Evolutionary conservation across 176 grass and related monocot species (phyloP).

Genomic region (Triticum monococcum): DNA sequence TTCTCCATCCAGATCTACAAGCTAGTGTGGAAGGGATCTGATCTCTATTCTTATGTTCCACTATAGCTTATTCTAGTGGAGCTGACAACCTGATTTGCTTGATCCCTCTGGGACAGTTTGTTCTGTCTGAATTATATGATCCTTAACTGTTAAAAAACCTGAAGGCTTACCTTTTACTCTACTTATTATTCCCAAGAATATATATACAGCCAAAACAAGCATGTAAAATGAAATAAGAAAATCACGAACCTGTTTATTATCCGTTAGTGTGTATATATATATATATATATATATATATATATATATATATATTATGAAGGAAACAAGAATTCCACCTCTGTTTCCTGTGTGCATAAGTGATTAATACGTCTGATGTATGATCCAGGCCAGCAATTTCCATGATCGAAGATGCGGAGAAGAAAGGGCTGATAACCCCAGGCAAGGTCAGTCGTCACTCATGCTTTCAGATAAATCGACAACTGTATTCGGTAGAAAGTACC

Average conservation of each 20-base stretch:
- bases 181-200: no score
- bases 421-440: constrained; percentile 80
- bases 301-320: no score
- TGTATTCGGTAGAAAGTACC: neutral
- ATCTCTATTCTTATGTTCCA: neutral
- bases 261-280: no score
- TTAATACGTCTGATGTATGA: neutral
- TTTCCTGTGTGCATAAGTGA: neutral
- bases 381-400: constrained; percentile 80
- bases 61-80: neutral
- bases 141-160: neutral
- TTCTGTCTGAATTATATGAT: neutral
- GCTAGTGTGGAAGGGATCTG: neutral
- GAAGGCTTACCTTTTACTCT: no score
- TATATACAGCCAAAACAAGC: neutral
- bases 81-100: neutral
- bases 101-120: neutral
- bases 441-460: constrained; percentile 50
- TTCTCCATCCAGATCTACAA: neutral
- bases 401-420: constrained; percentile 93
- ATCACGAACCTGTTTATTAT: neutral
- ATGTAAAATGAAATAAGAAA: neutral
- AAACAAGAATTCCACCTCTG: neutral
- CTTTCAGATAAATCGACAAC: neutral
- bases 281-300: no score